phyloP scores from a whole-genome alignment of 805 yeast species.

The Yarrowia yakushimensis region DNA sequence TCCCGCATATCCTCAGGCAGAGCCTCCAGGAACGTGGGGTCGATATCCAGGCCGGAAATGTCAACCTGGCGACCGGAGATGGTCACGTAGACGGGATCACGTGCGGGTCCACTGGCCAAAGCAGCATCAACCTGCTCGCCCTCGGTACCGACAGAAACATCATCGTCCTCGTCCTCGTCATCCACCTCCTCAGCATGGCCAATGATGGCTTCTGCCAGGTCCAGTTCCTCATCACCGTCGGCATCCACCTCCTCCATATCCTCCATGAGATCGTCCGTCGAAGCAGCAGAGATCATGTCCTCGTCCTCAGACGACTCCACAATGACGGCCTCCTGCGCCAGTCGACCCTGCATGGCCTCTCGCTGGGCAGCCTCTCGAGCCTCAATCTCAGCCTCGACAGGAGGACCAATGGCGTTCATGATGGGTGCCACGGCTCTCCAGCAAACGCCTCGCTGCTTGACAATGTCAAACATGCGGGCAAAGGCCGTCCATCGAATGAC shows the following conservation, averaged over 20 bases:
- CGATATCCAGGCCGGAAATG: slow-evolving; percentile 85
- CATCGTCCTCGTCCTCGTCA: slow-evolving; percentile 21
- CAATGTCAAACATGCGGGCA: slow-evolving; percentile 17
- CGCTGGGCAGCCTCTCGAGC: slow-evolving; percentile 6
- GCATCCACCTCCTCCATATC: not conserved
- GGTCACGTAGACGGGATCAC: slow-evolving; percentile 60
- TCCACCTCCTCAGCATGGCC: slow-evolving; percentile 6
- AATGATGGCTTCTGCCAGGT: not conserved
- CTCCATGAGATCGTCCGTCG: not conserved
- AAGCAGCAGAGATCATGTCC: slow-evolving; percentile 10
- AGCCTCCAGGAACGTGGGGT: slow-evolving; percentile 85
- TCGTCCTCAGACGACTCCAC: slow-evolving; percentile 5
- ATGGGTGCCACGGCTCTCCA: slow-evolving; percentile 23
- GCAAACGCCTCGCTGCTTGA: slow-evolving; percentile 11
- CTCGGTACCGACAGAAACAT: not conserved
- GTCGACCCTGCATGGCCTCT: not conserved
- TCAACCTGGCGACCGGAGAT: slow-evolving; percentile 80
- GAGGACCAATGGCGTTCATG: slow-evolving; percentile 23
- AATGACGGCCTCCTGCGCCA: not conserved
- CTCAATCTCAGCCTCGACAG: slow-evolving; percentile 8
- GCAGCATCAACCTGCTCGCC: not conserved
- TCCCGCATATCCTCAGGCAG: slow-evolving; percentile 91
- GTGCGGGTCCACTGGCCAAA: slow-evolving; percentile 19
- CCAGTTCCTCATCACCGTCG: not conserved
- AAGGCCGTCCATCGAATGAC: slow-evolving; percentile 19